Evolutionary conservation across 2,329 filamentous ascomycete genomes (phyloP), one percentile per base, ranked within the genome.

Genomic region (Periconia macrospinosa): DNA sequence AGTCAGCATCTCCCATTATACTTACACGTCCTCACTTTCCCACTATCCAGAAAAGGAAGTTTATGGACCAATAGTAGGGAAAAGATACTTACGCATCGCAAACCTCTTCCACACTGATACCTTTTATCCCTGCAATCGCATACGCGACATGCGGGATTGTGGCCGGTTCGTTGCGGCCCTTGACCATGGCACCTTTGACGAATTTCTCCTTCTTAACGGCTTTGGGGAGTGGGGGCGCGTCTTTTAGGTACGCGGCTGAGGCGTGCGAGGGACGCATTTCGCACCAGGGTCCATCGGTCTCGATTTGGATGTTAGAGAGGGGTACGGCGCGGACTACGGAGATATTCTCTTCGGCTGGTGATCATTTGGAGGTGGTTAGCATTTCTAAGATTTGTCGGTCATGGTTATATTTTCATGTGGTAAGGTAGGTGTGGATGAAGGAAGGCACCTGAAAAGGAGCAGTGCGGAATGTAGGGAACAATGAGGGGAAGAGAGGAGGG

Each of bases 281-380:
- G 69, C 94, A 99, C 90, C 94, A 99, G 2, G 94, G 94, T 2
- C 94, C 94, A 71, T 99, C 94, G 0, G 94, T 99, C 80, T 99
- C 94, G 45, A 99, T 86, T 83, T 97, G 95, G 50, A 99, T 75
- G 45, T 87, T 79, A 52, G 92, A 86, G 11, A 99, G 78, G 11
- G 87, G 89, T 40, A 97, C 86, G 55, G 88, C 84, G 58, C 83
- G 86, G 11, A 97, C 91, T 2, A 97, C 92, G 14, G 84, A 87
- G 41, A 96, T 84, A 65, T 97, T 99, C 70, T 96, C 70, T 13
- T 73, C 70, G 52, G 70, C 70, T 72, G 33, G 2, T 5, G 23
- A 8, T 27, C 23, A 8, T 37, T 37, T 13, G 33, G 33, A 10
- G 6, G 33, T 37, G 15, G 11, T 37, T 37, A 8, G 33, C 11